phyloP scores from a whole-genome alignment of 192 early-diverging fungal genomes.

The Lobulomyces angularis region DNA sequence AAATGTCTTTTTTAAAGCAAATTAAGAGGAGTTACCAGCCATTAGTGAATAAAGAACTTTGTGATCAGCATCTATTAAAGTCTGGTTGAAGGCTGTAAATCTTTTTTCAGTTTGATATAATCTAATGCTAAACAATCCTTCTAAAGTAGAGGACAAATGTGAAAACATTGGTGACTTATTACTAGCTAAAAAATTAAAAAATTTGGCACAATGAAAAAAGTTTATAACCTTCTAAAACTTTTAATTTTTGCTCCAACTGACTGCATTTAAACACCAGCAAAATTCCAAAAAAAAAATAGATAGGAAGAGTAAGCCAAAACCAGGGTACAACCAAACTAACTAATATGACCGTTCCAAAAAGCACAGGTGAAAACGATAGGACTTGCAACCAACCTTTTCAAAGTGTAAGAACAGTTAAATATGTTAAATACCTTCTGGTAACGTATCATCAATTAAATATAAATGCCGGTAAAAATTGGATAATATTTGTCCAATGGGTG shows the following conservation, averaged over 20 bases:
- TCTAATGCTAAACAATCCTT: slow-evolving; percentile 57
- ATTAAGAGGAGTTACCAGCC: too few species aligned
- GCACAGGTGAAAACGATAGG: slow-evolving; percentile 21
- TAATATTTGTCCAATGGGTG: slow-evolving; percentile 24
- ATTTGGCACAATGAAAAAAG: slow-evolving; percentile 7
- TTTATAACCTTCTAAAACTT: slow-evolving; percentile 34
- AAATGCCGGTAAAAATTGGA: slow-evolving; percentile 19
- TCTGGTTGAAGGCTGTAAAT: slow-evolving; percentile 48
- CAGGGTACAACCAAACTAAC: slow-evolving; percentile 41
- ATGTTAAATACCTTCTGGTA: slow-evolving; percentile 25
- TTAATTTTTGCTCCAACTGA: slow-evolving; percentile 39
- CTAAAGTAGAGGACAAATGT: slow-evolving; percentile 57
- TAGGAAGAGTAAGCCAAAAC: slow-evolving; percentile 32
- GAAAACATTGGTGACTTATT: slow-evolving; percentile 60
- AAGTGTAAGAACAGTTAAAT: slow-evolving; percentile 15
- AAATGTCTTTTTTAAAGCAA: background rate
- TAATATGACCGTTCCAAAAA: slow-evolving; percentile 37
- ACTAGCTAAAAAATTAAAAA: slow-evolving; percentile 20
- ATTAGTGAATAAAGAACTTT: slow-evolving; percentile 57
- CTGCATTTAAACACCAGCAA: slow-evolving; percentile 13
- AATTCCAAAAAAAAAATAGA: slow-evolving; percentile 23
- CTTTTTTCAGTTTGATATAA: slow-evolving; percentile 48
- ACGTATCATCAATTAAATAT: slow-evolving; percentile 15
- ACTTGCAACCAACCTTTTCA: slow-evolving; percentile 23
- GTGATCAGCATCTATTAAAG: slow-evolving; percentile 54